phyloP scores from a whole-genome alignment of 305 asterid genomes.

The Plantago rigida region DNA sequence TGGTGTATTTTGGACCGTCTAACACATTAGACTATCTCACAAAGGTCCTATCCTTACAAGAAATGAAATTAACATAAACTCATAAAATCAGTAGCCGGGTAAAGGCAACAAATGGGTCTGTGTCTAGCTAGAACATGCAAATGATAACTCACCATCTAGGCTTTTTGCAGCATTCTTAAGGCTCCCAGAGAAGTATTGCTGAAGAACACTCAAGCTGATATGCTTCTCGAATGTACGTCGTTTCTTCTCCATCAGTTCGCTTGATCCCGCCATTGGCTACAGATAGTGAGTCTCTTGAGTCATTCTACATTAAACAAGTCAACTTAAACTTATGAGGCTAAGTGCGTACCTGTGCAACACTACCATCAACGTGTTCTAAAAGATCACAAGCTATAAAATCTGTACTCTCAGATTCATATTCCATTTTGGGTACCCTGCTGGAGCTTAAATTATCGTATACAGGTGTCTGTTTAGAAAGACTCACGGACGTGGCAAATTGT shows the following conservation, averaged over 20 bases:
- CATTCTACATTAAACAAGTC: background rate
- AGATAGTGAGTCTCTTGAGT: background rate
- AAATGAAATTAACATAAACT: background rate
- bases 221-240: slow-evolving; percentile 53
- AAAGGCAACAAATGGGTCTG: too few relatives aligned
- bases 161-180: slow-evolving; percentile 75
- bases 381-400: background rate
- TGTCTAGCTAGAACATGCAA: background rate
- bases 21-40: too few relatives aligned
- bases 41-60: too few relatives aligned
- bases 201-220: slow-evolving; percentile 58
- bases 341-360: background rate
- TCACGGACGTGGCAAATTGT: slow-evolving; percentile 25
- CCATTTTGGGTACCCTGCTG: background rate
- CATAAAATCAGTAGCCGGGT: background rate
- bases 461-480: too few relatives aligned
- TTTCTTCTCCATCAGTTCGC: slow-evolving; percentile 42
- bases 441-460: background rate
- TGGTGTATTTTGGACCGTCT: too few relatives aligned
- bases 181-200: slow-evolving; percentile 66
- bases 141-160: slow-evolving; percentile 55
- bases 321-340: background rate
- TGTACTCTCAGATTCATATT: slow-evolving; percentile 4
- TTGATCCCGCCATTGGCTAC: slow-evolving; percentile 32
- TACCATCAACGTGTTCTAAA: background rate